These are phyloP conservation scores for Vigna reflexopilosa DNA, from an alignment of 306 rosid species.

Conservation along the genomic window DNA sequence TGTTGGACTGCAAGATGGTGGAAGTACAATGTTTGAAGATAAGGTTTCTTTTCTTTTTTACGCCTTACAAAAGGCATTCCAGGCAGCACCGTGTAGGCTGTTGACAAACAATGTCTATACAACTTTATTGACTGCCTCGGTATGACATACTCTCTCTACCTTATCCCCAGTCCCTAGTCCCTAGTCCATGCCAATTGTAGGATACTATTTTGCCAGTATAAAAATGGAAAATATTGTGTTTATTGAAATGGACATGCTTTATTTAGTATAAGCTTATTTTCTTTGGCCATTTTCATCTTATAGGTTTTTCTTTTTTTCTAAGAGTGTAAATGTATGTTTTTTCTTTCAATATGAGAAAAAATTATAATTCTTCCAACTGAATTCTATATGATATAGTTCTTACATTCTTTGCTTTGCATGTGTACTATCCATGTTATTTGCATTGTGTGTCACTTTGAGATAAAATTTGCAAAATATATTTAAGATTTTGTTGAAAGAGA, in stretches of 20 bases:
- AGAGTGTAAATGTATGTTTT: background rate
- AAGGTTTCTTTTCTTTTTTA: slow-evolving; percentile 86
- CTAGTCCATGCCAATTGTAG: slow-evolving; percentile 16
- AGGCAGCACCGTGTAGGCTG: slow-evolving; percentile 89
- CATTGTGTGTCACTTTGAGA: too few relatives aligned
- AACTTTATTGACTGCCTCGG: slow-evolving; percentile 92
- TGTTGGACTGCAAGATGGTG: slow-evolving; percentile 75
- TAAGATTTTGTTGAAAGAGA: too few relatives aligned
- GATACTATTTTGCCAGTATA: slow-evolving; percentile 4
- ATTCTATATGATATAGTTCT: background rate
- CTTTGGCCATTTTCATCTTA: slow-evolving; percentile 28
- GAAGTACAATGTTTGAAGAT: slow-evolving; percentile 92
- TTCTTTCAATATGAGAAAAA: background rate
- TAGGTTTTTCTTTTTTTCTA: slow-evolving; percentile 18
- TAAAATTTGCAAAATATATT: too few relatives aligned
- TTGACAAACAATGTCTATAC: slow-evolving; percentile 83
- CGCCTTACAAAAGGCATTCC: slow-evolving; percentile 96
- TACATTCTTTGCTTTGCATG: too few relatives aligned
- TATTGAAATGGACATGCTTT: slow-evolving; percentile 37
- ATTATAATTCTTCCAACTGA: background rate
- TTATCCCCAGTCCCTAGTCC: slow-evolving; percentile 22
- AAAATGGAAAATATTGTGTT: slow-evolving; percentile 30
- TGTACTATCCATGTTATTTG: too few relatives aligned
- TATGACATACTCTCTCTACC: slow-evolving; percentile 55
- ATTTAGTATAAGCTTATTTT: slow-evolving; percentile 11